These are phyloP conservation scores for Marasmius oreades DNA, from an alignment of 1,284 basidiomycete species.

Conservation along the genomic window DNA sequence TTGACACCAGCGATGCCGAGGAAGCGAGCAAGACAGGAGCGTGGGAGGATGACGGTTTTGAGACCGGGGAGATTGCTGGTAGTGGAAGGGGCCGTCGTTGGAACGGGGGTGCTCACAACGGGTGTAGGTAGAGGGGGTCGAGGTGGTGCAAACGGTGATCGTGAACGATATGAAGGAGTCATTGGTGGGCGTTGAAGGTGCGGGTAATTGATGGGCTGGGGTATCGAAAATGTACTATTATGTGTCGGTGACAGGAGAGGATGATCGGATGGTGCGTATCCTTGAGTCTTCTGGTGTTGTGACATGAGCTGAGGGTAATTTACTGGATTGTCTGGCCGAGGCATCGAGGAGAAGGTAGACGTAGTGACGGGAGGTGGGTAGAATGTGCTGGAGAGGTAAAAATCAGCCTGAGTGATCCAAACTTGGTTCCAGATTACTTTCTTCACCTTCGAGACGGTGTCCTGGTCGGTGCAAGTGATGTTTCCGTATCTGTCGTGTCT, in stretches of 20 bases:
- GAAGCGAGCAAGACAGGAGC: constrained; percentile 69
- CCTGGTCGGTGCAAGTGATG: constrained; percentile 20
- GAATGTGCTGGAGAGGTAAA: constrained; percentile 8
- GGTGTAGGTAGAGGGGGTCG: no score
- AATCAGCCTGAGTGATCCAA: constrained; percentile 14
- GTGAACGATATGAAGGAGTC: constrained; percentile 25
- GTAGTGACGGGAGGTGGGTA: constrained; percentile 54
- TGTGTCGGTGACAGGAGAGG: constrained; percentile 26
- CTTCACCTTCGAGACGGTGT: constrained; percentile 9
- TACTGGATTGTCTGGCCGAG: constrained; percentile 40
- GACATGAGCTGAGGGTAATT: constrained; percentile 68
- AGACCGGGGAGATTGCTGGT: constrained; percentile 32
- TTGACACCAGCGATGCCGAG: constrained; percentile 56
- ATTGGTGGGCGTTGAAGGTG: constrained; percentile 22
- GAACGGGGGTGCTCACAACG: not conserved
- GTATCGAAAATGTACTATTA: constrained; percentile 18
- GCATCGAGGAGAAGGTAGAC: constrained; percentile 39
- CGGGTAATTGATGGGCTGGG: constrained; percentile 19
- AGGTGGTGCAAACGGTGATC: constrained; percentile 20
- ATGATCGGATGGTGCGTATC: constrained; percentile 47
- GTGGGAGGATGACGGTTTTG: constrained; percentile 63
- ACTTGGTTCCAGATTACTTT: not conserved
- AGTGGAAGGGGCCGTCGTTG: constrained; percentile 13
- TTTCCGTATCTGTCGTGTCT: constrained; percentile 42
- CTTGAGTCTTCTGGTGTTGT: constrained; percentile 64